phyloP scores from a whole-genome alignment of 2,329 filamentous ascomycete genomes.

The Paracamarosporium sp. region DNA sequence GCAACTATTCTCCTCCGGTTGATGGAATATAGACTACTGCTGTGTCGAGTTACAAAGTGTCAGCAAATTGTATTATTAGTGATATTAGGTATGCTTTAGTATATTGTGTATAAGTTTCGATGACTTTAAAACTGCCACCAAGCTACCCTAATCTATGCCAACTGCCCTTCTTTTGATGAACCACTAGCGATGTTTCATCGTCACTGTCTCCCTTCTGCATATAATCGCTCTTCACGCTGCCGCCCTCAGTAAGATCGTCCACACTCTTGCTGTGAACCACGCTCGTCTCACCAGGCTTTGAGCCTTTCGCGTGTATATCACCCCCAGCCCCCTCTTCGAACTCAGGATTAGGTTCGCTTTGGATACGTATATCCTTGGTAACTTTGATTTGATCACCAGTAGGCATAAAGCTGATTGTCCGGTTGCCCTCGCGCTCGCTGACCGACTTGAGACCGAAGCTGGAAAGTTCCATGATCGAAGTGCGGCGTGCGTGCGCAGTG shows the following conservation, averaged over 20 bases:
- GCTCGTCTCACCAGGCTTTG: background rate
- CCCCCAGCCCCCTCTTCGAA: background rate
- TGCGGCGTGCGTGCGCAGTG: background rate
- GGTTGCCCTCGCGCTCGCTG: background rate
- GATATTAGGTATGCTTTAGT: no score
- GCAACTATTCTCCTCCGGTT: no score
- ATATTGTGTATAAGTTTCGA: no score
- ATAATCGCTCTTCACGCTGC: constrained; percentile 10
- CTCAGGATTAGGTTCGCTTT: constrained; percentile 13
- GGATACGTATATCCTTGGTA: constrained; percentile 19
- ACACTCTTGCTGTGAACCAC: constrained; percentile 9
- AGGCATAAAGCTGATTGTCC: constrained; percentile 9
- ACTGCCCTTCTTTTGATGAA: background rate
- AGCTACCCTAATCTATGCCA: background rate
- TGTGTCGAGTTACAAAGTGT: no score
- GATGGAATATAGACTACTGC: no score
- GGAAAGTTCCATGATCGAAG: background rate
- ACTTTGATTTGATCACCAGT: constrained; percentile 22
- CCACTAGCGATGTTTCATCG: constrained; percentile 2
- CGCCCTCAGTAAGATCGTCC: constrained; percentile 7
- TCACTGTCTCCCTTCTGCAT: constrained; percentile 6
- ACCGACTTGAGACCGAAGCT: background rate
- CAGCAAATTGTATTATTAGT: no score
- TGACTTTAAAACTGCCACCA: no score
- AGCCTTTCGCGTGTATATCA: background rate